phyloP scores from a whole-genome alignment of 2,329 filamentous ascomycete species.

The Keithomyces neogunnii region DNA sequence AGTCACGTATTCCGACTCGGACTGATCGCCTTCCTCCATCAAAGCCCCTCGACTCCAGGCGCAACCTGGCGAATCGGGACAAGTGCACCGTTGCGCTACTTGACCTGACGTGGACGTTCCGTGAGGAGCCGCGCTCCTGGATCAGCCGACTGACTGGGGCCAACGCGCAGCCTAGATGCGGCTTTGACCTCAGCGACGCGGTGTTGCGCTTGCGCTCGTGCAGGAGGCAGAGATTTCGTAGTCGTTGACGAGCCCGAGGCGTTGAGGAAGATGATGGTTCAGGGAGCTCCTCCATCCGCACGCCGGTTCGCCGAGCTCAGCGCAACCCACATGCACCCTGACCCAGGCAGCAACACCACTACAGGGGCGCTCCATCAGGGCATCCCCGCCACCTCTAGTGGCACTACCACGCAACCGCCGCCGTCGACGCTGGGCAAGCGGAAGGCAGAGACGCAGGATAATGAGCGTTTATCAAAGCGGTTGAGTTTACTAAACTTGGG shows the following conservation, averaged over 20 bases:
- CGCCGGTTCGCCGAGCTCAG: background rate
- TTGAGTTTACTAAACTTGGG: constrained; percentile 76
- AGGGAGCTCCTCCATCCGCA: constrained; percentile 14
- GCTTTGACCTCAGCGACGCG: background rate
- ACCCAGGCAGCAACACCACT: background rate
- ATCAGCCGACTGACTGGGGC: background rate
- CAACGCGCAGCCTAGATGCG: background rate
- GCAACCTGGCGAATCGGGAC: background rate
- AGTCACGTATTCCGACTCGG: too few relatives aligned
- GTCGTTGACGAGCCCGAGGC: background rate
- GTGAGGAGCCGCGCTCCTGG: background rate
- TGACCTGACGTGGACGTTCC: background rate
- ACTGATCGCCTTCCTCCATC: too few relatives aligned
- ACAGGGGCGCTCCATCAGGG: constrained; percentile 1
- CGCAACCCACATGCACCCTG: background rate
- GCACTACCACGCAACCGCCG: constrained; percentile 9
- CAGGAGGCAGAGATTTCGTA: background rate
- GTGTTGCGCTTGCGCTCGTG: background rate
- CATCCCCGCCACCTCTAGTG: constrained; percentile 3
- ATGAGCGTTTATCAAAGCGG: constrained; percentile 74
- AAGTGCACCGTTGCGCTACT: background rate
- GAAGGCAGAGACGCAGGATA: constrained; percentile 51
- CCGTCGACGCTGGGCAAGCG: constrained; percentile 36
- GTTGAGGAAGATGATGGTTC: constrained; percentile 23
- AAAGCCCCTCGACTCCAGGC: background rate